These are phyloP conservation scores for Staphylotrichum tortipilum DNA, from an alignment of 495 filamentous ascomycete genomes.

Conservation along the genomic window DNA sequence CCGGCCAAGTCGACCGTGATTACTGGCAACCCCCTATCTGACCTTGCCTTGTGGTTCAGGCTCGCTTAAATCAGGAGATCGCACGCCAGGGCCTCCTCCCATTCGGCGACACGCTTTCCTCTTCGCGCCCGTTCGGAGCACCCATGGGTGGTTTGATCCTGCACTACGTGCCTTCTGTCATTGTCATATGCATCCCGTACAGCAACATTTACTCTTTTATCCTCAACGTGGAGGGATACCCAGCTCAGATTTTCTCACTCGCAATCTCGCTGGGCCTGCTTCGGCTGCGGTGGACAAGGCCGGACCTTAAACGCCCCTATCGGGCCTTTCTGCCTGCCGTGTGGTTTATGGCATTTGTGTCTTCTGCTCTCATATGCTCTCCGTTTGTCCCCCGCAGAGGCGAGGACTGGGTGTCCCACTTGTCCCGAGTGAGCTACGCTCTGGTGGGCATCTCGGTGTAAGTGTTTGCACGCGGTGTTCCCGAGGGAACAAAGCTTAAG, in stretches of 20 bases:
- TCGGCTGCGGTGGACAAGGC: constrained; percentile 51
- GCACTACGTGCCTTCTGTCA: constrained; percentile 57
- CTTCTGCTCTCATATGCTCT: constrained; percentile 42
- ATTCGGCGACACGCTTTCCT: constrained; percentile 52
- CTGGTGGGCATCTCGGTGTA: constrained; percentile 62
- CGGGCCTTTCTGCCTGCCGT: constrained; percentile 55
- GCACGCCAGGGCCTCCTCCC: constrained; percentile 55
- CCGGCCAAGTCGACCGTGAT: background rate
- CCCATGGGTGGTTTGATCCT: constrained; percentile 59
- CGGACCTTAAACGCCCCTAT: constrained; percentile 57
- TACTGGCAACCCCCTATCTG: background rate
- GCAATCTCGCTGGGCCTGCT: constrained; percentile 53
- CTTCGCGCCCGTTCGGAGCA: constrained; percentile 57
- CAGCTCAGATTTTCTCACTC: constrained; percentile 51
- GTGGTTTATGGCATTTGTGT: constrained; percentile 37
- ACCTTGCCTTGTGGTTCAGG: constrained; percentile 28
- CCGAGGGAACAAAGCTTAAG: no score
- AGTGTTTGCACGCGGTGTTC: constrained; percentile 27
- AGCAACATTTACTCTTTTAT: constrained; percentile 67
- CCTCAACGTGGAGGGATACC: constrained; percentile 63
- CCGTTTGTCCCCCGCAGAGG: constrained; percentile 45
- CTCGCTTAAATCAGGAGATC: constrained; percentile 48
- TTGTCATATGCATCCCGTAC: constrained; percentile 58
- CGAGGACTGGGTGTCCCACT: constrained; percentile 45
- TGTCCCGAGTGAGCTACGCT: constrained; percentile 67